Conservation (phyloP, 129 eudicot species). For the Centrapalus pauciflorus region DNA sequence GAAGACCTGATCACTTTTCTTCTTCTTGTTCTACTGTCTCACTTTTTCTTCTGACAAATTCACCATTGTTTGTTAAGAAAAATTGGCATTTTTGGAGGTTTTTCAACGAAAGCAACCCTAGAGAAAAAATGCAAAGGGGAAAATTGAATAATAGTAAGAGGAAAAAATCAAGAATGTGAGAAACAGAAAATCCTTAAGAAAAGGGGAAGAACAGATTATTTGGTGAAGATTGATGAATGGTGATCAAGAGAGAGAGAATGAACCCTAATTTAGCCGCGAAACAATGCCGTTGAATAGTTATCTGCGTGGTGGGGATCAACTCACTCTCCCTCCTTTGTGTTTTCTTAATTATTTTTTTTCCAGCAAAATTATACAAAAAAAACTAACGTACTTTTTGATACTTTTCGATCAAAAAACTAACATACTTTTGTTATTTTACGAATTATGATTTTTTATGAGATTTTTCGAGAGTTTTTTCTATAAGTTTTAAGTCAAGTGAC, state of each 20-base stretch:
- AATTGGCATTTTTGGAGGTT: not conserved
- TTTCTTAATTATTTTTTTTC: not conserved
- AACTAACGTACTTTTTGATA: too few species aligned
- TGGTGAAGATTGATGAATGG: constrained; percentile 16
- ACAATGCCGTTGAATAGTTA: constrained; percentile 68
- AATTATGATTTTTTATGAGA: too few species aligned
- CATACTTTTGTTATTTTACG: too few species aligned
- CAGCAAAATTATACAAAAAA: too few species aligned
- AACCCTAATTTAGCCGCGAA: constrained; percentile 40
- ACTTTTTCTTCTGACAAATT: not conserved
- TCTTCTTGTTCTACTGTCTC: not conserved
- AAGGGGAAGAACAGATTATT: not conserved
- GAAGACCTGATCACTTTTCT: constrained; percentile 42
- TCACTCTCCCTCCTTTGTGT: not conserved
- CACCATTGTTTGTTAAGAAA: constrained; percentile 7
- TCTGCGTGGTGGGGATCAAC: constrained; percentile 28
- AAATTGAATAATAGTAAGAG: not conserved
- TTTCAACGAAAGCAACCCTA: constrained; percentile 34
- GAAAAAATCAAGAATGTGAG: not conserved
- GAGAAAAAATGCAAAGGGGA: not conserved
- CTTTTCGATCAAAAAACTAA: too few species aligned
- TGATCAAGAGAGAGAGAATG: constrained; percentile 14
- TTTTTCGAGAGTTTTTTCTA: too few species aligned
- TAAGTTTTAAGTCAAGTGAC: too few species aligned
- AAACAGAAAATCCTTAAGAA: not conserved